A percentile compares a stretch with the other conserved stretches of the same genome.
Conservation (phyloP, 1,139 yeast genomes). For the Blastobotrys illinoisensis region DNA sequence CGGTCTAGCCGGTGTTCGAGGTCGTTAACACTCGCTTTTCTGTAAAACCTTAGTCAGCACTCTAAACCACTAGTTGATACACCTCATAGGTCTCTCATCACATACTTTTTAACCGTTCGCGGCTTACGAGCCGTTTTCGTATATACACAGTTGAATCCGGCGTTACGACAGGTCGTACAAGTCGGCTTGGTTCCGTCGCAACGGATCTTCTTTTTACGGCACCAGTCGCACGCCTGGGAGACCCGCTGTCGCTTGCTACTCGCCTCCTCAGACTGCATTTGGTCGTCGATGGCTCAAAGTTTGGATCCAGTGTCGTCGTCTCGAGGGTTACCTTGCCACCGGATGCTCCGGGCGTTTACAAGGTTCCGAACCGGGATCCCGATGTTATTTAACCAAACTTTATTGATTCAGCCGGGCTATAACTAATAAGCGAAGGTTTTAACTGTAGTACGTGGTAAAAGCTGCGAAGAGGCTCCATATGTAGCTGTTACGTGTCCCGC, state of each 20-base stretch:
- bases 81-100: neutral
- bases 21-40: constrained; percentile 22
- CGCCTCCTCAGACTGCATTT: neutral
- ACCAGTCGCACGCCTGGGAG: constrained; percentile 51
- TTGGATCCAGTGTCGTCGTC: neutral
- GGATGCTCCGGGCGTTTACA: neutral
- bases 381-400: neutral
- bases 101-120: constrained; percentile 23
- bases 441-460: too few relatives aligned
- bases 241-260: constrained; percentile 32
- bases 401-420: too few relatives aligned
- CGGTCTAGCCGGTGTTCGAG: constrained; percentile 31
- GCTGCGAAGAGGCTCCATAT: too few relatives aligned
- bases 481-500: too few relatives aligned
- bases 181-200: constrained; percentile 67
- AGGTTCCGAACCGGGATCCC: neutral
- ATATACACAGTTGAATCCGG: constrained; percentile 32
- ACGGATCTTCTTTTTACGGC: constrained; percentile 63
- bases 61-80: neutral
- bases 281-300: neutral
- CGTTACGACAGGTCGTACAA: constrained; percentile 55
- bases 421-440: too few relatives aligned
- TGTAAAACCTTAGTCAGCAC: neutral
- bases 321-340: neutral
- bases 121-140: constrained; percentile 30